Base-by-base conservation (phyloP, 345 rosid species). In the Turnera subulata region DNA sequence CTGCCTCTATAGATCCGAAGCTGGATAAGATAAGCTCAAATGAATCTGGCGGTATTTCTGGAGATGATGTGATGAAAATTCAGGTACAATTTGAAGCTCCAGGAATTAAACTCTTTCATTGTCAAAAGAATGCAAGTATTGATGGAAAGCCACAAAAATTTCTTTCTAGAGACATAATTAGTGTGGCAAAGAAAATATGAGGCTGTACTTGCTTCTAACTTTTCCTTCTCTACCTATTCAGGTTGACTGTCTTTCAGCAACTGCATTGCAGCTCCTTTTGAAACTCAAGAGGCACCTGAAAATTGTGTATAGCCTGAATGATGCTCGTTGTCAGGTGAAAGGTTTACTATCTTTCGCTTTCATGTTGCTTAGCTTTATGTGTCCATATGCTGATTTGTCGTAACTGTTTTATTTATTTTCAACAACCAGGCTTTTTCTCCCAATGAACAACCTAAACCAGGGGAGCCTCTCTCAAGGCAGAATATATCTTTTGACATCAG, bases 241-340 rank as follows among this genome's bases (percentile, higher is more conserved):
- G 99, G 78, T 71, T 58, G 95, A 87, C 37, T 82, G 84, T 63
- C 70, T 90, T 40, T 74, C 85, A 29, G 97, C 97, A 48, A 74
- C 70, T 23, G 89, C 96, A 42, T 64, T 90, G 79, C 91, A 85
- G 73, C 97, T 94, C 67, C 96, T 94, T 64, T 66, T 88, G 87
- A 90, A 75, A 83, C 88, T 94, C 48, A 94, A 94, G 76, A 83
- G 96, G 71, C 84, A 85, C 74, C 78, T 94, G 46, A 94, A 94
- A 73, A 81, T 90, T 66, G 80, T 82, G 7, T 90, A 94, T 69
- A 76, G 95, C 72, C 74, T 90, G 64, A 80, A 85, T 58, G 96
- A 94, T 77, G 82, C 89, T 17, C 94, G 95, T 44, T 90, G 99
- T 79, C 97, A 89, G 95, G 99, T 94, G 65, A 38, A 71, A 10